Percentiles rank a stretch among this genome's conserved stretches.
These are phyloP conservation scores for Wallacemonas sp. DNA, from an alignment of 208 protist species.

Conservation along the genomic window DNA sequence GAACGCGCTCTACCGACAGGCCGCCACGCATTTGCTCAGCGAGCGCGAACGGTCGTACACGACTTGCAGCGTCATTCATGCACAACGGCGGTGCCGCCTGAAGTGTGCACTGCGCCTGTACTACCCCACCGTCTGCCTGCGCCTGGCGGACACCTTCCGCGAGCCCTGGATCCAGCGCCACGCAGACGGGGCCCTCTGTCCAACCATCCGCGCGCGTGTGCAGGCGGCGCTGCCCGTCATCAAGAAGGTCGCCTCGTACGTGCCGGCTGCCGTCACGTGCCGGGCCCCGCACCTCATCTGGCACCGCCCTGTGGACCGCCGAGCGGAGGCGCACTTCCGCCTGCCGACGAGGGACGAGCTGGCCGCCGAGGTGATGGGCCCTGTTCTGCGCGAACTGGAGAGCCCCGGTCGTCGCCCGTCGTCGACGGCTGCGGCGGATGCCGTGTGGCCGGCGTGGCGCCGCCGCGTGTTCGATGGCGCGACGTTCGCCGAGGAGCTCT, in stretches of 20 bases:
- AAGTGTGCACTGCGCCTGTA: constrained; percentile 22
- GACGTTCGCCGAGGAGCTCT: constrained; percentile 62
- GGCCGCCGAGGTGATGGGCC: constrained; percentile 39
- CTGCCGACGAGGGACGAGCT: constrained; percentile 25
- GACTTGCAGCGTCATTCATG: constrained; percentile 14
- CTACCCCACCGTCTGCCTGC: constrained; percentile 12
- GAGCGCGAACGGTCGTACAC: constrained; percentile 8
- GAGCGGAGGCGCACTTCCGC: constrained; percentile 23
- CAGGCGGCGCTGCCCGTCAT: constrained; percentile 44
- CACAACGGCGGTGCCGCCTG: constrained; percentile 6
- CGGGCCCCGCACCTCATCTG: constrained; percentile 52
- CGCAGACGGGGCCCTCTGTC: constrained; percentile 26
- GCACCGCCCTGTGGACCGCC: constrained; percentile 33
- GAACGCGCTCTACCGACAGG: not conserved
- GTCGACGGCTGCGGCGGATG: not conserved
- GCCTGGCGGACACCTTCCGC: not conserved
- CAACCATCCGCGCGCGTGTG: constrained; percentile 42
- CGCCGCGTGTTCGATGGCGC: constrained; percentile 54
- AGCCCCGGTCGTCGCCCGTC: not conserved
- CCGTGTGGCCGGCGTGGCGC: not conserved
- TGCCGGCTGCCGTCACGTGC: constrained; percentile 43
- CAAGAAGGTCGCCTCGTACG: constrained; percentile 56
- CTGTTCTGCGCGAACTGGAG: constrained; percentile 22
- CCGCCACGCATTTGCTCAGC: not conserved
- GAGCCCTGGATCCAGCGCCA: not conserved